These are phyloP conservation scores for Cordyceps cicadae DNA, from an alignment of 2,329 filamentous ascomycete species.

Conservation along the genomic window DNA sequence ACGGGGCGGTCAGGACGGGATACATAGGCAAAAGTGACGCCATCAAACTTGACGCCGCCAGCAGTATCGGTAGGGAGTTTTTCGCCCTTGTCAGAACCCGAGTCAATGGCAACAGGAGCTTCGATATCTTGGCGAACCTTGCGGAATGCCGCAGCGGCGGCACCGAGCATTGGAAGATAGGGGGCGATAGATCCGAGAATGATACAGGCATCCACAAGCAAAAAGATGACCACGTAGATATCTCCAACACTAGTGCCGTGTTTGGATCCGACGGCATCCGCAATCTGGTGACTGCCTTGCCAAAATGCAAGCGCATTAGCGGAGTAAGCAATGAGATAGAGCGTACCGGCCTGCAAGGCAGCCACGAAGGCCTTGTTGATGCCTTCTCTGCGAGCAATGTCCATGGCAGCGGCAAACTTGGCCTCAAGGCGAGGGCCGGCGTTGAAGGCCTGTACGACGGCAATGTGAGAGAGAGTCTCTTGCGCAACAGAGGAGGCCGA, in stretches of 20 bases:
- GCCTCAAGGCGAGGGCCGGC: constrained; percentile 50
- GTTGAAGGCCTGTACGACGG: constrained; percentile 56
- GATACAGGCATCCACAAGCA: constrained; percentile 55
- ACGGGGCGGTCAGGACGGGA: constrained; percentile 34
- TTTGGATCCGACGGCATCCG: constrained; percentile 28
- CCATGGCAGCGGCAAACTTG: constrained; percentile 48
- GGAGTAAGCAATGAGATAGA: constrained; percentile 61
- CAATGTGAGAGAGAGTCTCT: constrained; percentile 51
- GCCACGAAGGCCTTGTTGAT: constrained; percentile 50
- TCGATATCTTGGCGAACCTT: constrained; percentile 53
- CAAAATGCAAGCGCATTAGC: constrained; percentile 61
- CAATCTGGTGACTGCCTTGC: constrained; percentile 51
- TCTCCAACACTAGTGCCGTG: constrained; percentile 32
- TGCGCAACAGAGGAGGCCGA: constrained; percentile 55
- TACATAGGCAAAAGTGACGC: constrained; percentile 37
- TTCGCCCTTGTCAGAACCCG: constrained; percentile 26
- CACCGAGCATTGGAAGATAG: constrained; percentile 51
- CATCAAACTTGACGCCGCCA: constrained; percentile 27
- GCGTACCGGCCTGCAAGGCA: constrained; percentile 49
- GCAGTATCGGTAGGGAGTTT: constrained; percentile 37
- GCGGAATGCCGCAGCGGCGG: constrained; percentile 49
- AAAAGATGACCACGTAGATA: constrained; percentile 57
- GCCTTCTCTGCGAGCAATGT: constrained; percentile 40
- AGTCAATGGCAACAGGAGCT: constrained; percentile 37
- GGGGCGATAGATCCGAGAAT: constrained; percentile 56